Percentiles rank a stretch among this genome's conserved stretches.
Evolutionary conservation across 441 rosid genomes (phyloP).

Genomic region (Theobroma grandiflorum): DNA sequence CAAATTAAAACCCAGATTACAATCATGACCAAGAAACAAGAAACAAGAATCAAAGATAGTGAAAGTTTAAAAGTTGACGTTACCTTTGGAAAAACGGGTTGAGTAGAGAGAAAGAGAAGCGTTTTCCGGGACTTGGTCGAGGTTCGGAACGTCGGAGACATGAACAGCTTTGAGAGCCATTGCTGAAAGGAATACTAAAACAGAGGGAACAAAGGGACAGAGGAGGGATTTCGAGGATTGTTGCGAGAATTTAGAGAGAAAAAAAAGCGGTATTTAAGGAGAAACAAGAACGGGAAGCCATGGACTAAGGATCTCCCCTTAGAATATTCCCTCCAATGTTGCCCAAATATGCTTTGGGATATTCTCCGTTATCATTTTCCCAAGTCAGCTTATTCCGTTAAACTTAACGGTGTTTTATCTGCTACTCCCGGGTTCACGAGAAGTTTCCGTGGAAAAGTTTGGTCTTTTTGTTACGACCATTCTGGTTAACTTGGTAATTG

Average conservation of each 20-base stretch:
- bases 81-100: slow-evolving; percentile 37
- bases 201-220: too few species aligned
- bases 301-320: slow-evolving; percentile 9
- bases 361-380: slow-evolving; percentile 23
- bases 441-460: neutral
- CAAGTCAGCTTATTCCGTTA: slow-evolving; percentile 16
- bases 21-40: neutral
- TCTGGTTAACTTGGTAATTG: too few species aligned
- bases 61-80: too few species aligned
- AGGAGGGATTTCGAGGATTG: slow-evolving; percentile 18
- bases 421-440: neutral
- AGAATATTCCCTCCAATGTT: slow-evolving; percentile 38
- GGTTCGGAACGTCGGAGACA: slow-evolving; percentile 66
- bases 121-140: slow-evolving; percentile 57
- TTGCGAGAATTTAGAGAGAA: slow-evolving; percentile 3
- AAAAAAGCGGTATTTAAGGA: slow-evolving; percentile 30
- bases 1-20: neutral
- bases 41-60: too few species aligned
- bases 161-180: slow-evolving; percentile 76
- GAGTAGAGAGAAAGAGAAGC: slow-evolving; percentile 43
- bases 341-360: slow-evolving; percentile 29
- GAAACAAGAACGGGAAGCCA: neutral
- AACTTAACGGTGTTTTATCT: neutral
- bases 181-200: neutral
- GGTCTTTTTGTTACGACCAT: neutral